These are phyloP conservation scores for Pichia insulana DNA, from an alignment of 805 yeast species.

Conservation along the genomic window DNA sequence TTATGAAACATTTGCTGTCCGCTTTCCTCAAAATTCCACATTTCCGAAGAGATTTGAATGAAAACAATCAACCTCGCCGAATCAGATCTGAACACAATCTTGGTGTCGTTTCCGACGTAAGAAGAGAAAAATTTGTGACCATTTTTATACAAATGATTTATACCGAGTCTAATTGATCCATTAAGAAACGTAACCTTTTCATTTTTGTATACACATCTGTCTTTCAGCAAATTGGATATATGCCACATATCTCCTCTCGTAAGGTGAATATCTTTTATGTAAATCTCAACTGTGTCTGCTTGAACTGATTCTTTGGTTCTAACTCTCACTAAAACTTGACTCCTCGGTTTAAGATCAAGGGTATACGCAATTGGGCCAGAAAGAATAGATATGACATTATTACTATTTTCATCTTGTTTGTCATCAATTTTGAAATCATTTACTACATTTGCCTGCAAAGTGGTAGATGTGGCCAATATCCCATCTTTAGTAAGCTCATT, in stretches of 20 bases:
- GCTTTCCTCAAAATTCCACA: constrained; percentile 97
- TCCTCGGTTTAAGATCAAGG: constrained; percentile 59
- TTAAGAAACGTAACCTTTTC: constrained; percentile 59
- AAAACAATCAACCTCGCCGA: constrained; percentile 77
- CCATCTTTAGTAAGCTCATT: background rate
- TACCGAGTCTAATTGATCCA: constrained; percentile 50
- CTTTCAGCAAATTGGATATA: constrained; percentile 51
- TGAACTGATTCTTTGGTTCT: constrained; percentile 41
- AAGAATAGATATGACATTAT: constrained; percentile 42
- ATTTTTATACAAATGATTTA: constrained; percentile 53
- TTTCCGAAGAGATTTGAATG: constrained; percentile 85
- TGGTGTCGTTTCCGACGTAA: constrained; percentile 65
- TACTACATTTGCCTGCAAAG: background rate
- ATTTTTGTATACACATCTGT: constrained; percentile 55
- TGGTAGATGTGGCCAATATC: background rate
- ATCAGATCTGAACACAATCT: constrained; percentile 81
- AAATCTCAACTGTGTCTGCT: constrained; percentile 76
- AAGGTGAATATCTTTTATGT: constrained; percentile 68
- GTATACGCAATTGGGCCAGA: constrained; percentile 51
- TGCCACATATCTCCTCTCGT: constrained; percentile 94
- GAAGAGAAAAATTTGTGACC: constrained; percentile 71
- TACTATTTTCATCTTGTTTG: constrained; percentile 7
- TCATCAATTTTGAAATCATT: background rate
- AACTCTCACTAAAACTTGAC: constrained; percentile 50
- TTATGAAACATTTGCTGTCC: constrained; percentile 93